Evolutionary conservation across 805 yeast genomes (phyloP), one percentile per base, ranked within the genome.

Genomic region (Kuraishia molischiana): DNA sequence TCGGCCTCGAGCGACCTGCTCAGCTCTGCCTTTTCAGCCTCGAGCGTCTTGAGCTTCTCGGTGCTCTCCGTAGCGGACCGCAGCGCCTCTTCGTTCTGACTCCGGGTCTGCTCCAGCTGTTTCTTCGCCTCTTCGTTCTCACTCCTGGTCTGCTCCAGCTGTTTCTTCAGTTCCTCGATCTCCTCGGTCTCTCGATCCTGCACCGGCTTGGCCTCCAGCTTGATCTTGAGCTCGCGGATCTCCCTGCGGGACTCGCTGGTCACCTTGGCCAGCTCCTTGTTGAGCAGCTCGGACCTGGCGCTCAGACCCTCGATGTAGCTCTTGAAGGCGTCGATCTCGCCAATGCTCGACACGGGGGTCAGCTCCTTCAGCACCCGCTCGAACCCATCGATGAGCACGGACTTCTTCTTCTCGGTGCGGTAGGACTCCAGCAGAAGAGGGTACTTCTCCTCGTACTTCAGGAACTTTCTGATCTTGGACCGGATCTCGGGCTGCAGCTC

Each of bases 371-470:
- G 60, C 11, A 82, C 72, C 39, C 64, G 74, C 51, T 86, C 96
- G 47, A 89, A 81, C 0, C 62, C 50, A 4, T 53, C 63, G 6
- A 87, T 69, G 32, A 79, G 66, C 34, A 72, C 79, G 2, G 69
- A 62, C 48, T 79, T 82, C 36, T 70, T 64, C 60, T 83, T 85
- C 54, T 89, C 96, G 1, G 69, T 62, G 51, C 86, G 84, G 61
- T 85, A 92, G 0, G 97, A 96, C 32, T 81, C 81, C 36, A 87
- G 67, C 13, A 90, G 63, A 32, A 77, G 62, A 0, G 98, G 98
- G 53, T 92, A 90, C 55, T 86, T 87, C 36, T 81, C 82, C 55
- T 90, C 97, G 56, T 89, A 90, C 54, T 86, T 87, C 40, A 70
- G 75, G 51, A 83, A 85, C 61, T 85, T 89, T 39, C 70, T 69